These are phyloP conservation scores for Geotrichum carabidarum DNA, from an alignment of 1,139 yeast genomes.

Conservation along the genomic window DNA sequence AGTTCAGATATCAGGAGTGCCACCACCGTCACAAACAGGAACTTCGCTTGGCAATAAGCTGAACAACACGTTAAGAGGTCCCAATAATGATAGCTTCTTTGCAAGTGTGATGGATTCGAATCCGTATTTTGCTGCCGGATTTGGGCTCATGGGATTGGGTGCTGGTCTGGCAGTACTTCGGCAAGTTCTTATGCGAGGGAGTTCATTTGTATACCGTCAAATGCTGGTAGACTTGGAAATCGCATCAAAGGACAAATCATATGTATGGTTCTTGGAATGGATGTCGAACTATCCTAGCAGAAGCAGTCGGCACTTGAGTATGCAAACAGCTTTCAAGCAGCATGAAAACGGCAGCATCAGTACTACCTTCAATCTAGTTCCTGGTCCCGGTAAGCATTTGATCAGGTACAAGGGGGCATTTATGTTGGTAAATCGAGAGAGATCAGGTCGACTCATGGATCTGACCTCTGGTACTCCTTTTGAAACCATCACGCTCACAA, in stretches of 20 bases:
- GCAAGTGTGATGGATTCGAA: slow-evolving; percentile 55
- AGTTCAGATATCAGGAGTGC: background rate
- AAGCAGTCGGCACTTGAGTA: slow-evolving; percentile 77
- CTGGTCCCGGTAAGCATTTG: slow-evolving; percentile 95
- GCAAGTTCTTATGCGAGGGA: slow-evolving; percentile 58
- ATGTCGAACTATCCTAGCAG: slow-evolving; percentile 73
- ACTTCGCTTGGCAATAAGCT: slow-evolving; percentile 9
- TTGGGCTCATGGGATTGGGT: slow-evolving; percentile 91
- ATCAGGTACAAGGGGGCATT: slow-evolving; percentile 81
- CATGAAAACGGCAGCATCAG: slow-evolving; percentile 90
- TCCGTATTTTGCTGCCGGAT: slow-evolving; percentile 94
- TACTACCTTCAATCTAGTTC: slow-evolving; percentile 87
- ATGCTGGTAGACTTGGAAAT: slow-evolving; percentile 88
- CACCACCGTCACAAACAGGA: background rate
- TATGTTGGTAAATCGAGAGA: slow-evolving; percentile 81
- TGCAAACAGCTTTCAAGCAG: slow-evolving; percentile 79
- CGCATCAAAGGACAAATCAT: slow-evolving; percentile 88
- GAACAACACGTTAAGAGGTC: slow-evolving; percentile 10
- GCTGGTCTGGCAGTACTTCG: slow-evolving; percentile 78
- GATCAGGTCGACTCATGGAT: slow-evolving; percentile 85
- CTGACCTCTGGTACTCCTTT: slow-evolving; percentile 90
- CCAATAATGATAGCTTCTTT: slow-evolving; percentile 16
- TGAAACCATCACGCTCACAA: slow-evolving; percentile 89
- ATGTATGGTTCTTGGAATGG: slow-evolving; percentile 94
- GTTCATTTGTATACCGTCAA: slow-evolving; percentile 71